Evolutionary conservation across 441 rosid species (phyloP).

Genomic region (Adansonia gregorii): DNA sequence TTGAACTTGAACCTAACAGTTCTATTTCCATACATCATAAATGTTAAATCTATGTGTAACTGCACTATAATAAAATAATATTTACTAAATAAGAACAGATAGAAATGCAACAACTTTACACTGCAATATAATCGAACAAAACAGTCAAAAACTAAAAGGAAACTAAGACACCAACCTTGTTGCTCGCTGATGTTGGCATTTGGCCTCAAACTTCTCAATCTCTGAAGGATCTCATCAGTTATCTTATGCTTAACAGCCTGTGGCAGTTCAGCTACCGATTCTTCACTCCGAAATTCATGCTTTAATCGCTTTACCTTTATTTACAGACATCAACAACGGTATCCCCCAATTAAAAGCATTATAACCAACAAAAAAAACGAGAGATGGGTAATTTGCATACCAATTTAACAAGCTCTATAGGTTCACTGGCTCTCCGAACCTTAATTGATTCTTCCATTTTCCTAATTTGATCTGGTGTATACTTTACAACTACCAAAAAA

Average conservation of each 20-base stretch:
- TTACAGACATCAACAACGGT: slow-evolving; percentile 15
- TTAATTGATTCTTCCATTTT: slow-evolving; percentile 85
- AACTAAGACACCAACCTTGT: slow-evolving; percentile 58
- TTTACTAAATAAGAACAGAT: not conserved
- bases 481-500: slow-evolving; percentile 57
- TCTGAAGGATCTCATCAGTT: slow-evolving; percentile 68
- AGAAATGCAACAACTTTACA: not conserved
- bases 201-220: slow-evolving; percentile 51
- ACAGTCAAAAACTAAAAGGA: not conserved
- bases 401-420: slow-evolving; percentile 62
- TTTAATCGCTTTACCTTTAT: slow-evolving; percentile 68
- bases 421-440: slow-evolving; percentile 77
- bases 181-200: slow-evolving; percentile 50
- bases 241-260: slow-evolving; percentile 56
- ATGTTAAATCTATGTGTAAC: not conserved
- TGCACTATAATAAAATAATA: not conserved
- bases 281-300: slow-evolving; percentile 46
- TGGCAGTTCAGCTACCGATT: slow-evolving; percentile 51
- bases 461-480: slow-evolving; percentile 80
- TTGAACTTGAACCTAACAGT: not conserved
- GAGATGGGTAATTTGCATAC: slow-evolving; percentile 38
- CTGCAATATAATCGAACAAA: not conserved
- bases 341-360: slow-evolving; percentile 12
- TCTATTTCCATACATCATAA: not conserved
- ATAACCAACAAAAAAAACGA: slow-evolving; percentile 20